Evolutionary conservation across 2,329 filamentous ascomycete species (phyloP).

Genomic region (Xenoacremonium recifei): DNA sequence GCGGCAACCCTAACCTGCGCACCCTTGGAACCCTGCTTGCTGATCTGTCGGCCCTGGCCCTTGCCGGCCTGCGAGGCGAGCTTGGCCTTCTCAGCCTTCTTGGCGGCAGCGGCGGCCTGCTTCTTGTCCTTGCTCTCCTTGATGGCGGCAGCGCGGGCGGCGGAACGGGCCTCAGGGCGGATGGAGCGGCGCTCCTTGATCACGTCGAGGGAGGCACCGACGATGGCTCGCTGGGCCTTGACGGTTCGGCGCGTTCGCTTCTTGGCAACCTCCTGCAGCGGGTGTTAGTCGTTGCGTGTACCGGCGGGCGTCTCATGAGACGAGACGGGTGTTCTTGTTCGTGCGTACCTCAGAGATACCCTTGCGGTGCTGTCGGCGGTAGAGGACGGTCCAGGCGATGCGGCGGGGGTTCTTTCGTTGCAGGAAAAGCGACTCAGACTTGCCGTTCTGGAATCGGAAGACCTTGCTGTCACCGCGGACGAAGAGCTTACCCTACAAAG

Average conservation of each 20-base stretch:
- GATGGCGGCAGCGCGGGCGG: constrained; percentile 86
- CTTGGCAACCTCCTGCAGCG: constrained; percentile 93
- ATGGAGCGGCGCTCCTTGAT: constrained; percentile 98
- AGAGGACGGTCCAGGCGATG: constrained; percentile 98
- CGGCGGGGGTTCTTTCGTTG: constrained; percentile 99
- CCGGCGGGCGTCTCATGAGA: background rate
- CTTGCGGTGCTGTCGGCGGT: constrained; percentile 99
- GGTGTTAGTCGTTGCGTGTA: constrained; percentile 35
- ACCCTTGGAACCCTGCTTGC: constrained; percentile 98
- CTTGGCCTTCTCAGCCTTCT: constrained; percentile 99
- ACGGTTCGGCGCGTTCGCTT: constrained; percentile 97
- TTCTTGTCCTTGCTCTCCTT: constrained; percentile 99
- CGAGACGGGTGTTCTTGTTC: constrained; percentile 1
- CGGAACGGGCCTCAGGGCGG: constrained; percentile 93
- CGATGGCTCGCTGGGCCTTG: constrained; percentile 98
- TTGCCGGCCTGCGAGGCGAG: constrained; percentile 69
- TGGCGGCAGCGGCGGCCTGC: constrained; percentile 77
- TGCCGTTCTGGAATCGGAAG: constrained; percentile 99
- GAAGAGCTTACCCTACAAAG: constrained; percentile 94
- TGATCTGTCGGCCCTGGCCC: constrained; percentile 80
- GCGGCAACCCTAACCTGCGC: constrained; percentile 80
- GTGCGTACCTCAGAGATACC: constrained; percentile 97
- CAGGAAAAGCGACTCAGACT: constrained; percentile 99
- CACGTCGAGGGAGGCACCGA: constrained; percentile 98
- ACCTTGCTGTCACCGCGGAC: constrained; percentile 99